Evolutionary conservation across 2,329 filamentous ascomycete genomes (phyloP).

Genomic region (Aspergillaceae sp.): DNA sequence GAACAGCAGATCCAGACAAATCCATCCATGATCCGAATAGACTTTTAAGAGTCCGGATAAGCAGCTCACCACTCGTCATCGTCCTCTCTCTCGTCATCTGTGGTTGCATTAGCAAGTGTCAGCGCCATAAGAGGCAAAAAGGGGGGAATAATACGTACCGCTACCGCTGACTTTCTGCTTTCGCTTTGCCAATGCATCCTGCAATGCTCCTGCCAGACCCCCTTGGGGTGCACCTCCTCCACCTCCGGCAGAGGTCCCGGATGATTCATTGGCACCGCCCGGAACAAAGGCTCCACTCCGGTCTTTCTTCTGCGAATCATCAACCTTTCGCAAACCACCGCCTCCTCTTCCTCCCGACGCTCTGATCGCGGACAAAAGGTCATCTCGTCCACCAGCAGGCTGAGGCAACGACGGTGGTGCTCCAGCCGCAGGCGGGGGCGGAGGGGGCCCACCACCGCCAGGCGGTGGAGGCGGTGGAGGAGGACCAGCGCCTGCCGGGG

Average conservation of each 20-base stretch:
- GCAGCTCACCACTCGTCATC: conserved; percentile 38
- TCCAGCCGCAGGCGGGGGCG: conserved; percentile 33
- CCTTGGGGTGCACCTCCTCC: conserved; percentile 45
- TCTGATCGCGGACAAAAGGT: conserved; percentile 41
- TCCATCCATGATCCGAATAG: conserved; percentile 4
- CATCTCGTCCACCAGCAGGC: conserved; percentile 31
- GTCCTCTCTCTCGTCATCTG: conserved; percentile 40
- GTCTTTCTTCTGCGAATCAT: conserved; percentile 39
- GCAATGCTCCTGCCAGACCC: conserved; percentile 73
- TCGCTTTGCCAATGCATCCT: conserved; percentile 66
- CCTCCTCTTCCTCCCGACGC: conserved; percentile 48
- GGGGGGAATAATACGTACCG: conserved; percentile 55
- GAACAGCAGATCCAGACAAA: background rate
- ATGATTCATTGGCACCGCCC: conserved; percentile 49
- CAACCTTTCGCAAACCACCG: conserved; percentile 39
- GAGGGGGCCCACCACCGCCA: conserved; percentile 46
- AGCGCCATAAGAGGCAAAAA: background rate
- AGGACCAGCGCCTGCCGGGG: conserved; percentile 19
- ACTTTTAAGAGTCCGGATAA: background rate
- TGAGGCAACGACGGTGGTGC: conserved; percentile 38
- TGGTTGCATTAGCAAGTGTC: conserved; percentile 16
- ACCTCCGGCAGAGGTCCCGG: conserved; percentile 37
- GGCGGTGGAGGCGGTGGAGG: conserved; percentile 37
- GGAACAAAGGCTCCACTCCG: conserved; percentile 38
- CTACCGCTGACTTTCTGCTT: conserved; percentile 92